Base-by-base conservation (phyloP, 306 rosid species). In the Cicer judaicum region DNA sequence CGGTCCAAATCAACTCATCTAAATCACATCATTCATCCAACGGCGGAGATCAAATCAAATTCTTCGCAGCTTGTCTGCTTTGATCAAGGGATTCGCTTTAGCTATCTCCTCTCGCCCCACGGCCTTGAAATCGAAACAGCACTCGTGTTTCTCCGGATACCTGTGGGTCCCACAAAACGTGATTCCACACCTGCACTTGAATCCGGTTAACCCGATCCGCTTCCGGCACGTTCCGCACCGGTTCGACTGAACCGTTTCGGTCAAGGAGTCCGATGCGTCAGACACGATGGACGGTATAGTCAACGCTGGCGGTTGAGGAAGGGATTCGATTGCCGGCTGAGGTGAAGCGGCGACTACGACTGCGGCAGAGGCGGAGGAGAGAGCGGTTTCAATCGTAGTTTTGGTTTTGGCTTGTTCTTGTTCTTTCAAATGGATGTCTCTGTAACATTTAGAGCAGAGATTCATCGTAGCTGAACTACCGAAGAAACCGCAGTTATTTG, bases 401-500 rank as follows among this genome's bases (percentile, higher is more conserved):
- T 89, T 85, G 82, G 92, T 84, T 19, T 96, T 85, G 72, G 91
- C 93, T 59, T 89, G 79, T 42, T 87, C 93, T 75, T 89, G 87
- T 19, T 90, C 96, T 46, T 85, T 84, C 57, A 85, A 82, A 47
- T 78, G 85, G 44, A 87, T 41, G 47, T 89, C 94, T 49, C 86
- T 39, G 94, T 81, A 91, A 83, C 98, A 93, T 79, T 93, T 87
- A 80, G 98, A 88, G 72, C 98, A 93, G 85, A 93, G 91, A 66
- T 91, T 70, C 98, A 93, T 91, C 75, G 97, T 93, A 29, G 96
- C 87, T 1, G 98, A 68, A 63, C 92, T 91, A 3, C 97, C 98
- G 53, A 91, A 93, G 88, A 93, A 93, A 48, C 98, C 98, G 68
- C 98, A 93, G 83, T 91, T 93, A 81, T 93, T 93, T 12, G 86